Conservation (phyloP, 805 yeast species). For the Wickerhamiella alocasiicola region DNA sequence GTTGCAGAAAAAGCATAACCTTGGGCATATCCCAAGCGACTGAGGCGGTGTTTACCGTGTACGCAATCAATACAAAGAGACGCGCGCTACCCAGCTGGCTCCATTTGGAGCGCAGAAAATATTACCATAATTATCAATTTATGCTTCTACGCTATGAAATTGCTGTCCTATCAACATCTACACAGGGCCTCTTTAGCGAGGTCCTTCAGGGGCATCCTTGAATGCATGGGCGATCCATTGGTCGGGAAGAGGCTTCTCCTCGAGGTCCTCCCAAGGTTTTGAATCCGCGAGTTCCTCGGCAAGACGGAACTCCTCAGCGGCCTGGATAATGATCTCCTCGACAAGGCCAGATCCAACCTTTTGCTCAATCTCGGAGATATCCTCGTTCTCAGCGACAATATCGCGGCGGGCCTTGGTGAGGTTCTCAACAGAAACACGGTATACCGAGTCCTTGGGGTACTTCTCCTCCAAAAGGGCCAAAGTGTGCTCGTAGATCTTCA, state of each 20-base stretch:
- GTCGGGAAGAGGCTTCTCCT: conserved; percentile 65
- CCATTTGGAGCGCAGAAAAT: no score
- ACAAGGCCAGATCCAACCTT: conserved; percentile 72
- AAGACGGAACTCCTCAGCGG: conserved; percentile 62
- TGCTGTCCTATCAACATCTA: no score
- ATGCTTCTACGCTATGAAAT: no score
- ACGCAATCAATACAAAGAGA: no score
- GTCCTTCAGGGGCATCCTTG: conserved; percentile 13
- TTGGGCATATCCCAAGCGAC: no score
- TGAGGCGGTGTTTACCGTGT: no score
- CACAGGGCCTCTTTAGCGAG: no score
- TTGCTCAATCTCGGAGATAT: conserved; percentile 52
- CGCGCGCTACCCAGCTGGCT: no score
- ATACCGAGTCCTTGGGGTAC: conserved; percentile 62
- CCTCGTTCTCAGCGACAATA: conserved; percentile 51
- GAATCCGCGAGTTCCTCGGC: conserved; percentile 55
- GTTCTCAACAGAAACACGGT: conserved; percentile 60
- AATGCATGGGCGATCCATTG: conserved; percentile 45
- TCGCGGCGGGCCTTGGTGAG: conserved; percentile 57
- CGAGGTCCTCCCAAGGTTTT: conserved; percentile 70
- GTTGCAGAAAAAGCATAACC: no score
- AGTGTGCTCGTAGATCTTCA: conserved; percentile 59
- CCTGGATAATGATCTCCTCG: conserved; percentile 73
- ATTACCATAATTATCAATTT: no score
- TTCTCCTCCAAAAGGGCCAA: conserved; percentile 42